Evolutionary conservation across 1,284 basidiomycete genomes (phyloP), one percentile per base, ranked within the genome.

Genomic region (Cronartium quercuum): DNA sequence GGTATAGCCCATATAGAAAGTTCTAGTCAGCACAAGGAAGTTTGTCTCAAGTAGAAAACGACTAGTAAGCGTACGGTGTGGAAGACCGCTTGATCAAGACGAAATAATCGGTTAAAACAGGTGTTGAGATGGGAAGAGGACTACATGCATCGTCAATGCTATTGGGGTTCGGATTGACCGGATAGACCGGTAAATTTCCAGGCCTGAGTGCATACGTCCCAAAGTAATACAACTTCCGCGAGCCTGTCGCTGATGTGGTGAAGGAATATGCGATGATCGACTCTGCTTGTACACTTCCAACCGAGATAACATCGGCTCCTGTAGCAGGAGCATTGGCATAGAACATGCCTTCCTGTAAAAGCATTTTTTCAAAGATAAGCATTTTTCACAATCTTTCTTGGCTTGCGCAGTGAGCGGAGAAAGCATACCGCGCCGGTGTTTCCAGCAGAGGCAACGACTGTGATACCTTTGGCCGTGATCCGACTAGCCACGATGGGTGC

Each of bases 251-350:
- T 63, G 73, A 75, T 24, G 73, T 75, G 4, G 44, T 75, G 51
- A 75, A 75, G 7, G 58, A 44, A 44, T 75, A 68, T 10, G 73
- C 61, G 18, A 75, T 42, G 10, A 68, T 58, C n/a, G 65, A 57
- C 51, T 55, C 44, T 7, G 73, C 65, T 67, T 84, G 81, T n/a
- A 80, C 80, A 29, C 66, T 68, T 12, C 66, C 66, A 34, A 76
- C 75, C 66, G 78, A 80, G 78, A 82, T 81, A 47, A 82, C 82
- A 9, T 79, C 79, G 35, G 79, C 65, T 65, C 83, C 83, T 7
- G 80, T 78, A 18, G 79, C 82, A 61, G 83, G 83, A 21, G 80
- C 78, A 38, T 81, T 80, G n/a, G 81, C 78, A 79, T 82, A 84
- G 75, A 83, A 82, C 41, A 81, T 78, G 40, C 83, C 84, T 69